Conservation (phyloP, 208 protist species). For the Kentomonas sorsogonicus region DNA sequence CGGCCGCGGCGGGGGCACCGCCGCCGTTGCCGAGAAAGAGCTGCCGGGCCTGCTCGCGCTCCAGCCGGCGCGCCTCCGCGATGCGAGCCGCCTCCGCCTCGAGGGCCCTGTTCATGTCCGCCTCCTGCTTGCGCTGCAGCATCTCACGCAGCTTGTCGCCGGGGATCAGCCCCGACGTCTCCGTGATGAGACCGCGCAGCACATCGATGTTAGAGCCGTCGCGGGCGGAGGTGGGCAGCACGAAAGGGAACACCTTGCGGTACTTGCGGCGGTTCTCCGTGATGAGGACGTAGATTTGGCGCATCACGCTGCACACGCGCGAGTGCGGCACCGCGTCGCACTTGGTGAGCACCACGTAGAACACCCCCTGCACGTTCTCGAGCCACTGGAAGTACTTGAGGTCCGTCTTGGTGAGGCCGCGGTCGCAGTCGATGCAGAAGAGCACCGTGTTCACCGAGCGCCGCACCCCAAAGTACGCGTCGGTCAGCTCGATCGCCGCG, state of each 20-base stretch:
- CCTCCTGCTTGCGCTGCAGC: slow-evolving; percentile 43
- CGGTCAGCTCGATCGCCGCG: slow-evolving; percentile 77
- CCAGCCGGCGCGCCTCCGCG: slow-evolving; percentile 32
- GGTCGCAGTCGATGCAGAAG: slow-evolving; percentile 86
- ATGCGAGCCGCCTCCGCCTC: slow-evolving; percentile 50
- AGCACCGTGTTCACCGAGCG: slow-evolving; percentile 89
- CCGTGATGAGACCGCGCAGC: slow-evolving; percentile 78
- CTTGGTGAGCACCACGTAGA: slow-evolving; percentile 88
- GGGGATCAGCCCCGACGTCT: slow-evolving; percentile 84
- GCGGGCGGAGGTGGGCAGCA: slow-evolving; percentile 79
- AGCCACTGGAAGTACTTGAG: slow-evolving; percentile 86
- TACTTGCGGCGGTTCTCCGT: slow-evolving; percentile 81
- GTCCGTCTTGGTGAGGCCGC: slow-evolving; percentile 81
- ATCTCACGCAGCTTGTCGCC: slow-evolving; percentile 72
- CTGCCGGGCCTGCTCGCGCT: slow-evolving; percentile 30
- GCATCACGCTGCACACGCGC: slow-evolving; percentile 83
- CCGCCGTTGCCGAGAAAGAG: slow-evolving; percentile 5
- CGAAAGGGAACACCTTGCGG: slow-evolving; percentile 83
- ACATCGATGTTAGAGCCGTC: slow-evolving; percentile 81
- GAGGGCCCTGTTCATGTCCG: slow-evolving; percentile 41
- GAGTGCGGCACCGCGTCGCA: slow-evolving; percentile 87
- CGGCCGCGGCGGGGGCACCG: too few species aligned
- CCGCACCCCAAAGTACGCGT: slow-evolving; percentile 88
- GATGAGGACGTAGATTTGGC: slow-evolving; percentile 79
- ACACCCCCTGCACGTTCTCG: slow-evolving; percentile 85